These are phyloP conservation scores for Pythium aphanidermatum DNA, from an alignment of 352 stramenopile genomes.

Conservation along the genomic window DNA sequence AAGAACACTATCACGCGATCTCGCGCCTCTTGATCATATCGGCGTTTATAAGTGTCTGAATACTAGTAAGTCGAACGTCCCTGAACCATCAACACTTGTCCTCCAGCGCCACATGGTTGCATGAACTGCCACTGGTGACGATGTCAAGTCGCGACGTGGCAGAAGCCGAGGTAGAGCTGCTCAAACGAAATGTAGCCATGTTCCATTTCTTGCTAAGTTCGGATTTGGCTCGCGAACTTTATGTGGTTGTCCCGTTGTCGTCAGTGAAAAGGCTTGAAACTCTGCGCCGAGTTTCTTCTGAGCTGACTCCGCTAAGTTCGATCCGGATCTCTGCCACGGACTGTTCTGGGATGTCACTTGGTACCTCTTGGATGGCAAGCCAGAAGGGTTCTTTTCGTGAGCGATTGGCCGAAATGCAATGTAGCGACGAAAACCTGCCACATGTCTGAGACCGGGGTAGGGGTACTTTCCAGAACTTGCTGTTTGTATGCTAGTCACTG, in stretches of 20 bases:
- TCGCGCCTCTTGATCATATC: too few relatives aligned
- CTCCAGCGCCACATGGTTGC: too few relatives aligned
- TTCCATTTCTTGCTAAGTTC: neutral
- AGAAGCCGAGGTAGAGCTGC: neutral
- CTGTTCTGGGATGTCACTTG: conserved; percentile 12
- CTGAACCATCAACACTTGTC: too few relatives aligned
- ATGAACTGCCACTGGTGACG: neutral
- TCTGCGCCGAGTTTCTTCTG: neutral
- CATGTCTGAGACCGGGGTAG: conserved; percentile 14
- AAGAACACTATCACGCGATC: too few relatives aligned
- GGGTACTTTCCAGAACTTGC: neutral
- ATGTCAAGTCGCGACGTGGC: neutral
- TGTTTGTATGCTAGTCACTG: conserved; percentile 19
- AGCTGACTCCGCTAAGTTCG: conserved; percentile 14
- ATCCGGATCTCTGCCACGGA: conserved; percentile 1
- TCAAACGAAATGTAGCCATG: conserved; percentile 1
- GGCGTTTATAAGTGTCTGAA: too few relatives aligned
- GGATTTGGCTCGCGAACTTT: too few relatives aligned
- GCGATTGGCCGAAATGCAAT: conserved; percentile 18
- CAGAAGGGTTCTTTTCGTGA: conserved; percentile 13
- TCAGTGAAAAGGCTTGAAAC: neutral
- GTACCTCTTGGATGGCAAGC: too few relatives aligned
- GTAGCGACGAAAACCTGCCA: conserved; percentile 4
- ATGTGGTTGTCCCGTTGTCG: too few relatives aligned
- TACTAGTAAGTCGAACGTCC: too few relatives aligned